These are phyloP conservation scores for Hyaloscypha finlandica DNA, from an alignment of 495 filamentous ascomycete species.

Conservation along the genomic window DNA sequence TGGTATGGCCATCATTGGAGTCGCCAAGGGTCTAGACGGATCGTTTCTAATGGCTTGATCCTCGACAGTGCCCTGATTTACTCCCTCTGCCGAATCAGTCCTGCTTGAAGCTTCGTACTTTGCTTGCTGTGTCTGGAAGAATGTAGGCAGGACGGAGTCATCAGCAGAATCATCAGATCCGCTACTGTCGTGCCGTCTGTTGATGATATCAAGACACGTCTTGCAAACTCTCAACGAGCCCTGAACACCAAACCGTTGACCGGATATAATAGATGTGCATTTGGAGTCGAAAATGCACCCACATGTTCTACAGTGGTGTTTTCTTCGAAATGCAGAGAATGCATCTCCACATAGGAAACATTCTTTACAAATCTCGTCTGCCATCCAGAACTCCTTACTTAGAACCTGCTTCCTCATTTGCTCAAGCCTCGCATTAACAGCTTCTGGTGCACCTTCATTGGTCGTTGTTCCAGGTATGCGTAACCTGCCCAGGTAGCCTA, in stretches of 20 bases:
- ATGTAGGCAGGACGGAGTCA: slow-evolving; percentile 57
- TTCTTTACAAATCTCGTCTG: slow-evolving; percentile 96
- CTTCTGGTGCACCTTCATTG: slow-evolving; percentile 58
- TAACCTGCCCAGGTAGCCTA: slow-evolving; percentile 33
- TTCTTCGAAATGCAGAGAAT: slow-evolving; percentile 91
- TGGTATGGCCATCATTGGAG: slow-evolving; percentile 82
- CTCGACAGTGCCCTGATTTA: slow-evolving; percentile 3
- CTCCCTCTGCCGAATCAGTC: slow-evolving; percentile 30
- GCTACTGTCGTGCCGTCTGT: slow-evolving; percentile 85
- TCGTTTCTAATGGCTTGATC: background rate
- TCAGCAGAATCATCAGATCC: slow-evolving; percentile 81
- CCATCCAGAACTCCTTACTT: slow-evolving; percentile 98
- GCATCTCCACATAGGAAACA: slow-evolving; percentile 90
- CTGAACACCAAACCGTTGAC: slow-evolving; percentile 82
- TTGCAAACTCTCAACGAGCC: slow-evolving; percentile 90
- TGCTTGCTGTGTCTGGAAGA: slow-evolving; percentile 48
- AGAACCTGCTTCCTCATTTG: slow-evolving; percentile 81
- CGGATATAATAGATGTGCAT: slow-evolving; percentile 87
- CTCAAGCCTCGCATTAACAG: slow-evolving; percentile 61
- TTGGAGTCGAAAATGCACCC: slow-evolving; percentile 98
- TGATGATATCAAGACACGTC: slow-evolving; percentile 90
- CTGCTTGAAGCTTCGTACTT: slow-evolving; percentile 39
- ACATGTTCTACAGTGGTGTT: slow-evolving; percentile 93
- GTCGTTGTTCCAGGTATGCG: slow-evolving; percentile 55
- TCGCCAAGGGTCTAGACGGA: slow-evolving; percentile 45